These are phyloP conservation scores for Cicer judaicum DNA, from an alignment of 306 rosid genomes.

Conservation along the genomic window DNA sequence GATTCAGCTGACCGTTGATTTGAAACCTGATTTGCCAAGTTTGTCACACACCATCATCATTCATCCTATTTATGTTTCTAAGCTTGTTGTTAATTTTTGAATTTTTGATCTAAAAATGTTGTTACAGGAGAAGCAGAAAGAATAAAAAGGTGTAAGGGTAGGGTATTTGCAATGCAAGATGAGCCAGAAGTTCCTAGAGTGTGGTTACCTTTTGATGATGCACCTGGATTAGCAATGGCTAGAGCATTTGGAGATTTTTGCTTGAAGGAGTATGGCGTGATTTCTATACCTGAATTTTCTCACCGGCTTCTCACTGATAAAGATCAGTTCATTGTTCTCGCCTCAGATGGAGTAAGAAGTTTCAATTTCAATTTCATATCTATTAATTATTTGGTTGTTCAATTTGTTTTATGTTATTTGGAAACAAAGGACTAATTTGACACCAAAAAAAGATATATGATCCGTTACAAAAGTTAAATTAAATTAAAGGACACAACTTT, in stretches of 20 bases:
- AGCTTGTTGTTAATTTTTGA: slow-evolving; percentile 23
- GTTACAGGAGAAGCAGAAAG: slow-evolving; percentile 88
- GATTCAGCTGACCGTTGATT: slow-evolving; percentile 81
- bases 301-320: slow-evolving; percentile 70
- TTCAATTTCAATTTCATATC: slow-evolving; percentile 16
- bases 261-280: slow-evolving; percentile 95
- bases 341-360: slow-evolving; percentile 91
- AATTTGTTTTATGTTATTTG: background rate
- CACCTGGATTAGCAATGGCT: slow-evolving; percentile 99
- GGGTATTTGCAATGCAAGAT: slow-evolving; percentile 96
- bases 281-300: slow-evolving; percentile 89
- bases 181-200: slow-evolving; percentile 96
- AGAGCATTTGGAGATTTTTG: slow-evolving; percentile 97
- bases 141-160: slow-evolving; percentile 84
- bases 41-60: slow-evolving; percentile 33
- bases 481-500: background rate
- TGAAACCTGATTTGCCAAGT: slow-evolving; percentile 98
- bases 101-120: slow-evolving; percentile 25
- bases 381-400: slow-evolving; percentile 7
- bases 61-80: slow-evolving; percentile 36
- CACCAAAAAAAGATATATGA: too few relatives aligned
- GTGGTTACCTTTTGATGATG: slow-evolving; percentile 94
- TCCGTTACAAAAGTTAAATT: too few relatives aligned
- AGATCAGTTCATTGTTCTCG: slow-evolving; percentile 92
- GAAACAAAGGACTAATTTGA: too few relatives aligned